These are phyloP conservation scores for Suhomyces maxii DNA, from an alignment of 1,139 yeast genomes.

Conservation along the genomic window DNA sequence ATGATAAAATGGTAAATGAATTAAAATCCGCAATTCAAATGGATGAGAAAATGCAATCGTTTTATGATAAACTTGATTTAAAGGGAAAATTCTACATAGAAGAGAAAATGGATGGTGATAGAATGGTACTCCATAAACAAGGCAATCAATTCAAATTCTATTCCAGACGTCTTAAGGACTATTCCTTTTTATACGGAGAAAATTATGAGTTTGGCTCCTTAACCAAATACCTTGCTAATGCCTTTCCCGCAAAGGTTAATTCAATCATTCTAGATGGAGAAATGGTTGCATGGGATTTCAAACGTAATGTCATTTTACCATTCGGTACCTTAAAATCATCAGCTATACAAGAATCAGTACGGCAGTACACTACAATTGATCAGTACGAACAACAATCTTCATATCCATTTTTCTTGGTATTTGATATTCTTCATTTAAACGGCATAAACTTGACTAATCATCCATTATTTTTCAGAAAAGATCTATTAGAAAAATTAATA, in stretches of 20 bases:
- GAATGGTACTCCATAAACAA: conserved; percentile 70
- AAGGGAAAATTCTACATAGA: conserved; percentile 64
- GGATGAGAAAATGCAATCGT: conserved; percentile 21
- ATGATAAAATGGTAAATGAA: conserved; percentile 47
- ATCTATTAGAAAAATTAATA: conserved; percentile 48
- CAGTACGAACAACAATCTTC: conserved; percentile 39
- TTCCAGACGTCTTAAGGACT: conserved; percentile 72
- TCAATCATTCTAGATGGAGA: conserved; percentile 84
- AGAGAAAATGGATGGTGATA: conserved; percentile 92
- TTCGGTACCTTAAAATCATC: conserved; percentile 77
- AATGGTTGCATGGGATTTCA: conserved; percentile 83
- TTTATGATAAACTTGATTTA: conserved; percentile 17
- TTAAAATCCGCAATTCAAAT: conserved; percentile 31
- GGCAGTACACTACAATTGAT: conserved; percentile 42
- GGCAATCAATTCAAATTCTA: conserved; percentile 55
- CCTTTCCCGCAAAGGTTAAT: conserved; percentile 42
- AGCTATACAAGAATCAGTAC: conserved; percentile 56
- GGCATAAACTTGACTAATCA: conserved; percentile 57
- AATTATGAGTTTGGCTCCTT: conserved; percentile 58
- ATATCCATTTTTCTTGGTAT: conserved; percentile 66
- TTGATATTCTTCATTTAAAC: conserved; percentile 72
- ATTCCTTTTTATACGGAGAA: conserved; percentile 73
- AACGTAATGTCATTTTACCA: conserved; percentile 61
- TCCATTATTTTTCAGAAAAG: conserved; percentile 58
- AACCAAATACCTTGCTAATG: conserved; percentile 52